Percentiles rank a stretch among this genome's conserved stretches.
phyloP scores from a whole-genome alignment of 2,329 filamentous ascomycete species.

The Diaporthe sp. region DNA sequence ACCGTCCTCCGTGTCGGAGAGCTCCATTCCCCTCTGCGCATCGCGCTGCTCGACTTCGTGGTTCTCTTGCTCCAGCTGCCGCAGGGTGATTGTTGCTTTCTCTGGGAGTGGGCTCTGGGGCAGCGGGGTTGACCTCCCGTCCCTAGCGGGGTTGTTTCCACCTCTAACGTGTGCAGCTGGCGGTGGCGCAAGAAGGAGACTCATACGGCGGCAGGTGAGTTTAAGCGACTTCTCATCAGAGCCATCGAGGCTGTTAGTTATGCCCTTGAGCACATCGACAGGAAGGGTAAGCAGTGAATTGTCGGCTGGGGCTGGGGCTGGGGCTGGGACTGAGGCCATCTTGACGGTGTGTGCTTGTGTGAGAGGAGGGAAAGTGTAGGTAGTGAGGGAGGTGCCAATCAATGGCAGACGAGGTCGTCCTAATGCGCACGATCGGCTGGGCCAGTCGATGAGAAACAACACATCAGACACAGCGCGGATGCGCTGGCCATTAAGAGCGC shows the following conservation, averaged over 20 bases:
- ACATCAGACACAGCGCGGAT: background rate
- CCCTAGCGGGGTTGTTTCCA: conserved; percentile 1
- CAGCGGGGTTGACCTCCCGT: conserved; percentile 29
- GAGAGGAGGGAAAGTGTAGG: background rate
- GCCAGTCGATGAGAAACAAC: background rate
- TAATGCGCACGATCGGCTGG: background rate
- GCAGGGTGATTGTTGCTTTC: conserved; percentile 6
- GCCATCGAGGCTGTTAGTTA: conserved; percentile 24
- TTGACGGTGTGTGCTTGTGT: background rate
- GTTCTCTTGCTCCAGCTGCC: conserved; percentile 29
- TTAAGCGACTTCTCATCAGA: conserved; percentile 26
- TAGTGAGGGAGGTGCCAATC: background rate
- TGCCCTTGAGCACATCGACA: conserved; percentile 30
- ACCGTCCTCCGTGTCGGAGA: conserved; percentile 27
- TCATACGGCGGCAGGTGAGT: conserved; percentile 26
- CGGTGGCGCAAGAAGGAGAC: conserved; percentile 4
- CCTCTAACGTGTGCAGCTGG: background rate
- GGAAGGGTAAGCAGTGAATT: conserved; percentile 25
- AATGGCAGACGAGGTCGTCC: background rate
- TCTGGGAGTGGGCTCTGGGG: conserved; percentile 28
- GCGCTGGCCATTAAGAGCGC: conserved; percentile 14
- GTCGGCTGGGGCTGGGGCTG: background rate
- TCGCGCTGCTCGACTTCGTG: conserved; percentile 30
- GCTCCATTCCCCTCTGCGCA: conserved; percentile 14
- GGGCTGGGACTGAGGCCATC: conserved; percentile 5